phyloP scores from a whole-genome alignment of 176 grass and related monocot genomes.

The Saccharum officinarum region DNA sequence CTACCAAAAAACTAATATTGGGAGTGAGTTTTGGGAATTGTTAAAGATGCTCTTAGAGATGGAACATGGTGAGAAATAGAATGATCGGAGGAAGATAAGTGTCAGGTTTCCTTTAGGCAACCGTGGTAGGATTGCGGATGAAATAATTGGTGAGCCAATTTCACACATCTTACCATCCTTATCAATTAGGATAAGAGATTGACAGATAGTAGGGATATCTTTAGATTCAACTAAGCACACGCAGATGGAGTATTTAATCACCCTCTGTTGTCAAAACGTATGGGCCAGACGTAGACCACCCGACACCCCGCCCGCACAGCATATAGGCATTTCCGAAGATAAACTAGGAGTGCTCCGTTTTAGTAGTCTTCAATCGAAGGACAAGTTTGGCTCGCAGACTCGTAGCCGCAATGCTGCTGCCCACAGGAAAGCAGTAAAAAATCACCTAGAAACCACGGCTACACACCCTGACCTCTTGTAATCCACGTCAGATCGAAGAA shows the following conservation, averaged over 20 bases:
- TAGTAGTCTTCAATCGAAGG: background rate
- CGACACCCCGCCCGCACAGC: background rate
- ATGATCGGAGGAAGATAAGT: background rate
- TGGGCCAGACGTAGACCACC: background rate
- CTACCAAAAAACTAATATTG: too few species aligned
- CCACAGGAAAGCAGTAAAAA: constrained; percentile 7
- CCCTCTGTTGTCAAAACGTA: background rate
- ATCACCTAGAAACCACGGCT: background rate
- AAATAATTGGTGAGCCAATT: background rate
- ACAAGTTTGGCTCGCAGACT: background rate
- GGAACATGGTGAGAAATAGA: too few species aligned
- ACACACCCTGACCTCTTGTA: background rate
- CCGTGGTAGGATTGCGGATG: background rate
- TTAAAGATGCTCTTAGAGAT: too few species aligned
- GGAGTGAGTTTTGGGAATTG: too few species aligned
- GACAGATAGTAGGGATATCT: background rate
- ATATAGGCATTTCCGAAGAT: background rate
- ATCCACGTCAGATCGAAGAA: background rate
- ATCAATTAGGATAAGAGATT: background rate
- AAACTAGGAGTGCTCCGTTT: background rate
- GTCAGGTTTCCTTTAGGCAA: background rate
- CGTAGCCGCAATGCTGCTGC: background rate
- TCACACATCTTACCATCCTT: background rate
- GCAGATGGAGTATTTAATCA: too few species aligned
- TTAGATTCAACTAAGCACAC: background rate